A percentile compares a stretch with the other conserved stretches of the same genome.
These are phyloP conservation scores for Microsporum canis DNA, from an alignment of 2,329 filamentous ascomycete genomes.

Conservation along the genomic window DNA sequence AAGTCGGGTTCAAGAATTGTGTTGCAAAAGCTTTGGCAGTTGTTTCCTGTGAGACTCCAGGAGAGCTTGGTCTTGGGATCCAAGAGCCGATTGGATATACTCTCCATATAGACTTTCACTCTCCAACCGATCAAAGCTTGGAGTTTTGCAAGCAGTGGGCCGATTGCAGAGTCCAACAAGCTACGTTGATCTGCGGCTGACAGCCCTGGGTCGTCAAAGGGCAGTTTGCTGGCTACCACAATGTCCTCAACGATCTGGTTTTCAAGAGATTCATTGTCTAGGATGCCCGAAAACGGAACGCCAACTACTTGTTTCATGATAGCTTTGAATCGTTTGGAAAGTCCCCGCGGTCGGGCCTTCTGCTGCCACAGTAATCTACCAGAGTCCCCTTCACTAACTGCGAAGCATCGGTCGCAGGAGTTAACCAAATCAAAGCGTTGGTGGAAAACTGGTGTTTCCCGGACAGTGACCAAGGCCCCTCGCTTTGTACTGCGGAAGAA, in stretches of 20 bases:
- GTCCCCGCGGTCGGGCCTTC: constrained; percentile 14
- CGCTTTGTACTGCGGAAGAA: too few species aligned
- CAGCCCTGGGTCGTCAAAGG: too few species aligned
- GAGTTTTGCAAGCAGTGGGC: constrained; percentile 14
- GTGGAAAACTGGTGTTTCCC: too few species aligned
- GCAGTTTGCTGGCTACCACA: too few species aligned
- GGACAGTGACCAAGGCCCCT: too few species aligned
- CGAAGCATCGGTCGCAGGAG: neutral
- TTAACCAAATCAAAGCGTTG: too few species aligned
- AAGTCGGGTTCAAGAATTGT: constrained; percentile 24
- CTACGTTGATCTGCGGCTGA: too few species aligned
- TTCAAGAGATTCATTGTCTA: too few species aligned
- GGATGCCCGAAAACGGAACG: constrained; percentile 23
- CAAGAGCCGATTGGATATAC: constrained; percentile 22
- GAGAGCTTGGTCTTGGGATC: constrained; percentile 18
- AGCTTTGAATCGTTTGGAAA: constrained; percentile 23
- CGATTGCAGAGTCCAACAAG: too few species aligned
- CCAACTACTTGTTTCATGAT: constrained; percentile 36
- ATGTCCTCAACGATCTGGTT: too few species aligned
- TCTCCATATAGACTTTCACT: constrained; percentile 21
- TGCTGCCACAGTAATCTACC: too few species aligned
- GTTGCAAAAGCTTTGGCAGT: constrained; percentile 32
- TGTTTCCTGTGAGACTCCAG: constrained; percentile 28
- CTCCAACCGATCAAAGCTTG: constrained; percentile 13
- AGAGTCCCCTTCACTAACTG: neutral